Conservation (phyloP, 768 basidiomycete species). For the Tulasnella sp. region DNA sequence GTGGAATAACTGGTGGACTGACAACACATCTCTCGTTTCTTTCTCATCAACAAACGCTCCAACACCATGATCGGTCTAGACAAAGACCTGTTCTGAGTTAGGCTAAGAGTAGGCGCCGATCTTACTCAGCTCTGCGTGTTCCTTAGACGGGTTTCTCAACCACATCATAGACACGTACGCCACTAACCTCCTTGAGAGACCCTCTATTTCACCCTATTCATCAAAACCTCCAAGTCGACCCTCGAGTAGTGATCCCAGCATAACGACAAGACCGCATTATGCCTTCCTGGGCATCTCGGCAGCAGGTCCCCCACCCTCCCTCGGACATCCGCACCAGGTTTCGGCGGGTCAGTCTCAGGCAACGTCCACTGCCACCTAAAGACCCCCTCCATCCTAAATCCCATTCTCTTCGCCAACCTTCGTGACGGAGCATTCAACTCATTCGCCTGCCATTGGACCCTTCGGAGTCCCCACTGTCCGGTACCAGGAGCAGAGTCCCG, state of each 20-base stretch:
- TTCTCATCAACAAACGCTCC: too few relatives aligned
- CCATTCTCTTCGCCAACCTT: constrained; percentile 43
- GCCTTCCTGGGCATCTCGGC: constrained; percentile 25
- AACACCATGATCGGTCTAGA: too few relatives aligned
- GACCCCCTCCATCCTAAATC: constrained; percentile 43
- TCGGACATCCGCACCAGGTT: background rate
- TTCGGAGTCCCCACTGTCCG: constrained; percentile 42
- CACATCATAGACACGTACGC: too few relatives aligned
- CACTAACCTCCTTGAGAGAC: too few relatives aligned
- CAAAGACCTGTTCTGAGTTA: too few relatives aligned
- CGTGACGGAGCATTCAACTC: constrained; percentile 38
- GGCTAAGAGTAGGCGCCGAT: too few relatives aligned
- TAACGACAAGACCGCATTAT: constrained; percentile 37
- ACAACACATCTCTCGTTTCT: too few relatives aligned
- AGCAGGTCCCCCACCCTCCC: constrained; percentile 22
- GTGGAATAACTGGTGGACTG: too few relatives aligned
- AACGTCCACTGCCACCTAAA: constrained; percentile 38
- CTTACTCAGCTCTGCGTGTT: too few relatives aligned
- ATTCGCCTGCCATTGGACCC: constrained; percentile 51
- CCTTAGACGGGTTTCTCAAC: too few relatives aligned
- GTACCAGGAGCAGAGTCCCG: too few relatives aligned
- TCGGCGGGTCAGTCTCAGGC: background rate
- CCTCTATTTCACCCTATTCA: too few relatives aligned
- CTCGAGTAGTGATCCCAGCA: constrained; percentile 44
- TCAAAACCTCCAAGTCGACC: background rate